Evolutionary conservation across 2,329 filamentous ascomycete species (phyloP), one percentile per base, ranked within the genome.

Genomic region (Ophiocordyceps camponoti-saundersi): DNA sequence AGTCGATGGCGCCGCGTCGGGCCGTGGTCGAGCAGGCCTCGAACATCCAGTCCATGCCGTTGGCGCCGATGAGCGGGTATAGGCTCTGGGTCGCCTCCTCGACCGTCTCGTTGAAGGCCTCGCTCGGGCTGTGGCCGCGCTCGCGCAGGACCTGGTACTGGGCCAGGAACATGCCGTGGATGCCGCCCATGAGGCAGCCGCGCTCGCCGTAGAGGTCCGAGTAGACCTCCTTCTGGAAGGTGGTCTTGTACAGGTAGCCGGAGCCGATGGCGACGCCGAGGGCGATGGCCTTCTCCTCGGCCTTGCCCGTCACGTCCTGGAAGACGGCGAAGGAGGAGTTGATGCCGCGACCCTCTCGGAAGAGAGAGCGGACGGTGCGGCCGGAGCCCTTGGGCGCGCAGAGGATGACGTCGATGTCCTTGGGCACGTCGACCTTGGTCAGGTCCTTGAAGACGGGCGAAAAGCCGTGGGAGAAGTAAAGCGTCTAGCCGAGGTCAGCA

Each of bases 11-110:
- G 70, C 92, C 92, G 65, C 92, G 89, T 64, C 92, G 87, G 63
- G 92, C 92, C 49, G 92, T 98, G 65, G 92, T 98, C 53, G 90
- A 96, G 85, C 92, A 98, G 57, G 92, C 92, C 67, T 90, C 89
- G 76, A 93, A 98, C 92, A 98, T 98, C 88, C 93, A 98, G 77
- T 98, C 92, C 92, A 98, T 96, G 64, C 92, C 92, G 72, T 96
- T 85, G 71, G 79, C 80, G 64, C 90, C 92, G 63, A 98, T 98
- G 64, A 98, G 78, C 54, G 92, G 92, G 79, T 98, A 98, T 63
- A 98, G 77, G 56, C 80, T 87, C 79, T 98, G 92, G 46, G 92
- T 98, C 55, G 92, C 92, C 79, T 98, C 92, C 79, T 98, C 92
- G 57, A 98, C 92, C 57, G 92, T 98, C 87, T 98, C 92, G 80